phyloP scores from a whole-genome alignment of 345 rosid species.

The Chamaenerion angustifolium region DNA sequence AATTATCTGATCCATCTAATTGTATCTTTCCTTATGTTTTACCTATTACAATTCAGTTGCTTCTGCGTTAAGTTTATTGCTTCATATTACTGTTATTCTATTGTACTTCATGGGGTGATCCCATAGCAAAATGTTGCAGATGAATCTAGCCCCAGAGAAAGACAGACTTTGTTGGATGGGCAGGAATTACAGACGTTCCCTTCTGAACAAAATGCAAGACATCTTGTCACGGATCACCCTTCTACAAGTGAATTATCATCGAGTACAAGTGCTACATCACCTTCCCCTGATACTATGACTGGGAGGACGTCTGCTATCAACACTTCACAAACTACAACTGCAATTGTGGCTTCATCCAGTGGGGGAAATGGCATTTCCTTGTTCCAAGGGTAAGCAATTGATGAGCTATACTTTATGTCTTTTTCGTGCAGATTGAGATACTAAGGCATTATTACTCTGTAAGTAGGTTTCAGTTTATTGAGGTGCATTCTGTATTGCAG shows the following conservation, averaged over 20 bases:
- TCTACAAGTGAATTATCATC: slow-evolving; percentile 37
- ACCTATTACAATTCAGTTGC: not conserved
- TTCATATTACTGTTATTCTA: no score
- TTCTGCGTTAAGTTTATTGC: not conserved
- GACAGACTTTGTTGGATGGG: slow-evolving; percentile 19
- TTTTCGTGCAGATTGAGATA: no score
- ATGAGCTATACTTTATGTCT: not conserved
- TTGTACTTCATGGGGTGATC: no score
- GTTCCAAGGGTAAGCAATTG: slow-evolving; percentile 57
- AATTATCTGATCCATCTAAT: no score
- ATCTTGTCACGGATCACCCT: slow-evolving; percentile 16
- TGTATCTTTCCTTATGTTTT: no score
- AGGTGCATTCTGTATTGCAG: no score
- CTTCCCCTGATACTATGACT: slow-evolving; percentile 14
- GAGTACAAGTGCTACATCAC: slow-evolving; percentile 19
- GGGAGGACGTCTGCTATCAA: slow-evolving; percentile 20
- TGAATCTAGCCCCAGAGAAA: slow-evolving; percentile 39
- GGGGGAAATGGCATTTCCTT: slow-evolving; percentile 44
- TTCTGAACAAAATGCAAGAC: slow-evolving; percentile 19
- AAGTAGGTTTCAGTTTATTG: no score
- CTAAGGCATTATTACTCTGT: no score
- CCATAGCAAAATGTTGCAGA: slow-evolving; percentile 15
- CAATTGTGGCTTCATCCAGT: slow-evolving; percentile 32
- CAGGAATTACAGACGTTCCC: slow-evolving; percentile 46
- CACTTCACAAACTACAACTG: slow-evolving; percentile 24